These are phyloP conservation scores for Hyphopichia homilentoma DNA, from an alignment of 805 yeast species.

Conservation along the genomic window DNA sequence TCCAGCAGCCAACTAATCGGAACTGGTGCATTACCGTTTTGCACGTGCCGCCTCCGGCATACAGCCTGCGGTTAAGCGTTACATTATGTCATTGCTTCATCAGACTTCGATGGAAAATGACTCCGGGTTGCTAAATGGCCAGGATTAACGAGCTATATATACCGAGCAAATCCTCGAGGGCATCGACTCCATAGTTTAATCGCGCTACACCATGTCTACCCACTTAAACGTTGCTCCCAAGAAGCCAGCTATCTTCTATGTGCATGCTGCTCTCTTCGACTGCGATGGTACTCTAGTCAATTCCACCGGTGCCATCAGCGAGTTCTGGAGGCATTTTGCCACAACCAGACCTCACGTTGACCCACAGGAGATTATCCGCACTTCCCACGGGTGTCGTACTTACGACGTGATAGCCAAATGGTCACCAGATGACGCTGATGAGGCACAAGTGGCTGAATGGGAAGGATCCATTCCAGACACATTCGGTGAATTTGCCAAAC, in stretches of 20 bases:
- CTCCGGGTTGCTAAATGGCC: no score
- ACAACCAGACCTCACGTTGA: conserved; percentile 27
- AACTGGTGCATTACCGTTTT: no score
- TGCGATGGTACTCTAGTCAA: conserved; percentile 29
- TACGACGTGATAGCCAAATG: conserved; percentile 28
- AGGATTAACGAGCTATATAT: no score
- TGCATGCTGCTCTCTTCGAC: conserved; percentile 27
- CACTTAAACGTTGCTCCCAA: conserved; percentile 6
- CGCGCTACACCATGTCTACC: background rate
- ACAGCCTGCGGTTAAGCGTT: no score
- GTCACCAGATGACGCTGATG: conserved; percentile 28
- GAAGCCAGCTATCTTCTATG: conserved; percentile 22
- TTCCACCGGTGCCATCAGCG: conserved; percentile 29
- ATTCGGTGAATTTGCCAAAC: conserved; percentile 23
- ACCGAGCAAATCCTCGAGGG: no score
- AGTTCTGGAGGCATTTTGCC: conserved; percentile 27
- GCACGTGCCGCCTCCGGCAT: no score
- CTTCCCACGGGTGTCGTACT: conserved; percentile 28
- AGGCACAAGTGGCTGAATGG: conserved; percentile 25
- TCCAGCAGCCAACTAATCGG: no score
- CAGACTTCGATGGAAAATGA: no score
- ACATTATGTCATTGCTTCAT: no score
- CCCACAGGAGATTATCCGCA: conserved; percentile 26
- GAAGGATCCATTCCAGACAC: conserved; percentile 26
- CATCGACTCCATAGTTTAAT: no score